Conservation (phyloP, 225 moss, liverwort and hornwort species). For the Asterella californica region DNA sequence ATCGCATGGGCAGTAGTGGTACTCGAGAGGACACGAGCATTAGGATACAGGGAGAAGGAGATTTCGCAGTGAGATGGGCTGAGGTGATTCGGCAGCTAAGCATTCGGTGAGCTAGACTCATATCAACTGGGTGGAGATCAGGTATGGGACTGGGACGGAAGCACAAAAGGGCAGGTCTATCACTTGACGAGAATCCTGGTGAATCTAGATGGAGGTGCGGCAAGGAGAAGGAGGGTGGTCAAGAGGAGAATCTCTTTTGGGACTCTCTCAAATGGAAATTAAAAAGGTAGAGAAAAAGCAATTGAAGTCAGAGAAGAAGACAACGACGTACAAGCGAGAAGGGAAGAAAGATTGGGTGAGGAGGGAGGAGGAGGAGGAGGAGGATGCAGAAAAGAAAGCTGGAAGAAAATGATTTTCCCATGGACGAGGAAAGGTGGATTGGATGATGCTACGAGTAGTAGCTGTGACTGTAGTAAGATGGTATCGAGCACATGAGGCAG, state of each 20-base stretch:
- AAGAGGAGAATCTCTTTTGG: background rate
- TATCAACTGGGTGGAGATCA: background rate
- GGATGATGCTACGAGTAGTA: background rate
- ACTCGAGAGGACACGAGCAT: background rate
- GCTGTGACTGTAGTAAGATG: background rate
- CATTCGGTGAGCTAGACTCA: background rate
- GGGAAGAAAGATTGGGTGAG: background rate
- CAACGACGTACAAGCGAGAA: background rate
- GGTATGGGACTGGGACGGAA: background rate
- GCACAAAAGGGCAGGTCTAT: background rate
- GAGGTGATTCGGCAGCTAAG: background rate
- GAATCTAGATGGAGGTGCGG: background rate
- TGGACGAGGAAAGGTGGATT: background rate
- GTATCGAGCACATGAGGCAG: constrained; percentile 18
- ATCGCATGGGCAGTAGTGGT: background rate
- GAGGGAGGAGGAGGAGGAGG: background rate
- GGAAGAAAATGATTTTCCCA: background rate
- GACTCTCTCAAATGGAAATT: background rate
- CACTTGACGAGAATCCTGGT: background rate
- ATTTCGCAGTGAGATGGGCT: background rate
- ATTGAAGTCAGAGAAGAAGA: background rate
- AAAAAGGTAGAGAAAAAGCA: background rate
- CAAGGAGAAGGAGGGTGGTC: background rate
- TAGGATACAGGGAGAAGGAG: background rate
- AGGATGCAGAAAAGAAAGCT: background rate